Conservation (phyloP, 2,329 filamentous ascomycete genomes). For the Venturia effusa region DNA sequence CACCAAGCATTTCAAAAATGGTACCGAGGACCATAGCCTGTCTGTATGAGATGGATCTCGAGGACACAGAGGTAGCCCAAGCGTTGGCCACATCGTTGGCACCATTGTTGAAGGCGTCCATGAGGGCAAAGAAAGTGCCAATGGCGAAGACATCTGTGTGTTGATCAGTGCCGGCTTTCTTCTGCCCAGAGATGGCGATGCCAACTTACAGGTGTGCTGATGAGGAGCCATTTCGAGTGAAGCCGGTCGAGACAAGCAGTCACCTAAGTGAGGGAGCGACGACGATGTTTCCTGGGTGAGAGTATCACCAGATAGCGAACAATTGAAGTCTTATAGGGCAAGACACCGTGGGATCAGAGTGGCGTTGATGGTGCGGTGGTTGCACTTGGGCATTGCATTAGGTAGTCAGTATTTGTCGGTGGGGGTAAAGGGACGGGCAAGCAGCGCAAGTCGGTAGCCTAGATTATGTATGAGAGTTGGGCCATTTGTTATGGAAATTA, state of each 20-base stretch:
- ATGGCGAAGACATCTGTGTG: conserved; percentile 53
- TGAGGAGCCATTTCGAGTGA: background rate
- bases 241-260: background rate
- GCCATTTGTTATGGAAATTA: background rate
- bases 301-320: background rate
- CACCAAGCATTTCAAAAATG: conserved; percentile 35
- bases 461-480: background rate
- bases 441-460: background rate
- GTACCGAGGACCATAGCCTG: conserved; percentile 43
- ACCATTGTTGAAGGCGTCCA: conserved; percentile 67
- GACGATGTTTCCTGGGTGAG: background rate
- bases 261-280: background rate
- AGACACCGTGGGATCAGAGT: background rate
- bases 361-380: background rate
- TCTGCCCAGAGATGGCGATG: background rate
- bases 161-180: background rate
- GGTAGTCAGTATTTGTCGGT: background rate
- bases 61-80: conserved; percentile 73
- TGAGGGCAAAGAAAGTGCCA: conserved; percentile 64
- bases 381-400: background rate
- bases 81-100: conserved; percentile 74
- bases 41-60: conserved; percentile 60
- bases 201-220: background rate
- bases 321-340: background rate
- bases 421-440: background rate